Base-by-base conservation (phyloP, 2,329 filamentous ascomycete genomes). In the Colletotrichum tanaceti region DNA sequence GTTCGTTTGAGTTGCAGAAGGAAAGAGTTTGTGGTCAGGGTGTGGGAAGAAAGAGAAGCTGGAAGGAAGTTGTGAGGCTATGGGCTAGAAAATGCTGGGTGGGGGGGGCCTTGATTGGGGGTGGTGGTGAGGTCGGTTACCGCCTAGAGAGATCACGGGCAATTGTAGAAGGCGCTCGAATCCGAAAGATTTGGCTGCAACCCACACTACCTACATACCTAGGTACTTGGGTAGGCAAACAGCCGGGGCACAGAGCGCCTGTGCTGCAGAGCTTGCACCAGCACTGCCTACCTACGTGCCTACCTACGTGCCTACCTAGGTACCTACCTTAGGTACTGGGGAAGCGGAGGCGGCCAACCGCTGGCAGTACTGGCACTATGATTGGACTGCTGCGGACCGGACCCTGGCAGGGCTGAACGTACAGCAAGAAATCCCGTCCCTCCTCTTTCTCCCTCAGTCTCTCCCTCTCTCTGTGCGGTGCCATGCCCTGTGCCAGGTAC, bases 111-210 rank as follows among this genome's bases (percentile, higher is more conserved):
- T 55, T 50, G 52, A 44, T 44, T 57, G 66, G 55, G 65, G 53
- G 38, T 22, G 35, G 32, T 53, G 28, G 66, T 68, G 61, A 65
- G 60, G 61, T 50, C 52, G 55, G 62, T 61, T 63, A 63, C 39
- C 67, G 67, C 63, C 58, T 63, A 53, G 46, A 49, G 58, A 55
- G 66, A 68, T 70, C 67, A 70, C 67, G 67, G 67, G 67, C 67
- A 58, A 63, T 70, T 70, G 64, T 67, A 63, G 67, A 68, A 70
- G 46, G 67, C 64, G 67, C 66, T 69, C 66, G 67, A 68, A 68
- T 54, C 65, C 55, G n/a, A 67, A 70, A 70, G 67, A 70, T 70
- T 47, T 58, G 57, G 63, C 22, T 44, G 58, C 20, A 70, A 54
- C 58, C 67, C 67, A 68, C 67, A 53, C n/a, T n/a, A n/a, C n/a